Evolutionary conservation across 2,329 filamentous ascomycete species (phyloP).

Genomic region (Botrytis aclada): DNA sequence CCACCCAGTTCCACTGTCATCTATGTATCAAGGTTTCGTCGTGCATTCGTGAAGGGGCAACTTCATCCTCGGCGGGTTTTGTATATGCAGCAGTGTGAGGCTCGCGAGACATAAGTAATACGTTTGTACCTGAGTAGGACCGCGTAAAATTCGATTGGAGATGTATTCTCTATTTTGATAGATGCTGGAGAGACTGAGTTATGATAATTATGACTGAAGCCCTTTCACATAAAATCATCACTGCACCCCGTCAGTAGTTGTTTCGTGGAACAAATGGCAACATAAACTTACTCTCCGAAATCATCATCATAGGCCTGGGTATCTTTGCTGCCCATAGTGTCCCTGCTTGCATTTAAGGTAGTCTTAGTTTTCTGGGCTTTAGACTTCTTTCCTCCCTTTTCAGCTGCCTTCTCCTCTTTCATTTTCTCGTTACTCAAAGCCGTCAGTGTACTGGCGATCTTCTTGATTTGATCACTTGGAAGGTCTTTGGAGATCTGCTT

Average conservation of each 20-base stretch:
- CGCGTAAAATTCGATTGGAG: not conserved
- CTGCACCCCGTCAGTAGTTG: slow-evolving; percentile 41
- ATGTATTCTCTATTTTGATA: not conserved
- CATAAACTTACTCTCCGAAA: slow-evolving; percentile 73
- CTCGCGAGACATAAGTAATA: not conserved
- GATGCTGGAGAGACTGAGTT: slow-evolving; percentile 1
- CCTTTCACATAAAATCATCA: slow-evolving; percentile 69
- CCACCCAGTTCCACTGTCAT: not conserved
- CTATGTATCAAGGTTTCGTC: not conserved
- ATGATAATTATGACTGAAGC: slow-evolving; percentile 13
- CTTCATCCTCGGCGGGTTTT: not conserved
- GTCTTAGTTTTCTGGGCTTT: slow-evolving; percentile 97
- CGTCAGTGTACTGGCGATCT: slow-evolving; percentile 84
- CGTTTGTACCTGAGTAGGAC: not conserved
- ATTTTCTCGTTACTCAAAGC: slow-evolving; percentile 95
- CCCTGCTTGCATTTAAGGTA: slow-evolving; percentile 65
- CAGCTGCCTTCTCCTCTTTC: slow-evolving; percentile 93
- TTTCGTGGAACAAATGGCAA: not conserved
- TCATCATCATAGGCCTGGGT: slow-evolving; percentile 77
- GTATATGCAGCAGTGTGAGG: not conserved
- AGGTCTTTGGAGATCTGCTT: slow-evolving; percentile 87
- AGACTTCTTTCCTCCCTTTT: slow-evolving; percentile 93
- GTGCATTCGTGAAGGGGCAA: not conserved
- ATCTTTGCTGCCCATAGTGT: slow-evolving; percentile 59
- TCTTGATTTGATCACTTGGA: slow-evolving; percentile 93